Conservation (phyloP, 805 yeast genomes). For the Ogataea trehalophila region DNA sequence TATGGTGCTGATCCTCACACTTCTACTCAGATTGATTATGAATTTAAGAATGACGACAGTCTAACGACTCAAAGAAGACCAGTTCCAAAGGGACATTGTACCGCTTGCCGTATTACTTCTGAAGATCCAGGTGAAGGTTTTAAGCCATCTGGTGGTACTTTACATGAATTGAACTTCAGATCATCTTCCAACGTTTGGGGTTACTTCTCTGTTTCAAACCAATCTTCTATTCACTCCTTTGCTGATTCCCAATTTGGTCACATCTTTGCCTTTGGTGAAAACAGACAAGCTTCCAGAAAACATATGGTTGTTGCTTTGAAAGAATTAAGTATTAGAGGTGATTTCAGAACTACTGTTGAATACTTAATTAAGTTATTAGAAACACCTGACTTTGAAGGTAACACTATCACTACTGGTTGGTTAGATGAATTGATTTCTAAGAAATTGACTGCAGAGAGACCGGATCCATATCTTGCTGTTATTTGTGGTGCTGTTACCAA, state of each 20-base stretch:
- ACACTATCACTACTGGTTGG: slow-evolving; percentile 98
- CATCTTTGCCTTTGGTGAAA: slow-evolving; percentile 98
- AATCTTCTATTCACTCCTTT: slow-evolving; percentile 95
- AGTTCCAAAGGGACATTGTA: slow-evolving; percentile 95
- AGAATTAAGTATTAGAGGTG: slow-evolving; percentile 96
- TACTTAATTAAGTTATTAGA: slow-evolving; percentile 91
- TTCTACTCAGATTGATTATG: slow-evolving; percentile 84
- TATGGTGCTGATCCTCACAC: slow-evolving; percentile 97
- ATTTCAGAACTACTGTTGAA: slow-evolving; percentile 96
- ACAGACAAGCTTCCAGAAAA: slow-evolving; percentile 95
- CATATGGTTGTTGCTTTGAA: slow-evolving; percentile 98
- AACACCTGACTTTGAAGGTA: slow-evolving; percentile 94
- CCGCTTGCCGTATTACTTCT: slow-evolving; percentile 98
- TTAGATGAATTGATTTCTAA: slow-evolving; percentile 91
- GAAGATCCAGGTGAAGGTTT: slow-evolving; percentile 99
- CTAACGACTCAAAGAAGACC: slow-evolving; percentile 84
- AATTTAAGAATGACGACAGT: slow-evolving; percentile 69
- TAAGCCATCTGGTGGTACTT: slow-evolving; percentile 96
- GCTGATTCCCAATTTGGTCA: slow-evolving; percentile 99
- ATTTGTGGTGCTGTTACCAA: slow-evolving; percentile 98
- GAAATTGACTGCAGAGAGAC: slow-evolving; percentile 94
- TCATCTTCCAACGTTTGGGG: slow-evolving; percentile 99
- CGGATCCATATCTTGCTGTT: slow-evolving; percentile 85
- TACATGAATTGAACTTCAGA: slow-evolving; percentile 94
- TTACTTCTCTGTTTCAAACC: slow-evolving; percentile 94